Evolutionary conservation across 805 yeast species (phyloP).

Genomic region (Ogataea glucozyma): DNA sequence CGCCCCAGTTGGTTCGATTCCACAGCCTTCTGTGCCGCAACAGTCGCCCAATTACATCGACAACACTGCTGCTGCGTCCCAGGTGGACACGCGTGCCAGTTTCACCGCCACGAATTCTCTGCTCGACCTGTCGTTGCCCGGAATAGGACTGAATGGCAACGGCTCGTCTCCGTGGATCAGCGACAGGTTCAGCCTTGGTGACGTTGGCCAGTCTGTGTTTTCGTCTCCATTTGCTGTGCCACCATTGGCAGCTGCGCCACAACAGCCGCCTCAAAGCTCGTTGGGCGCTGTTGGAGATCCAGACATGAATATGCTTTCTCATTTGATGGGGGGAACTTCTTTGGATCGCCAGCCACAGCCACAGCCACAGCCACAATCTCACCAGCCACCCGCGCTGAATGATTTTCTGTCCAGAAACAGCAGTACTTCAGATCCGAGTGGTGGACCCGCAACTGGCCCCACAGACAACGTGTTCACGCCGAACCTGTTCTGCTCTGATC

Average conservation of each 20-base stretch:
- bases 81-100: background rate
- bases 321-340: constrained; percentile 16
- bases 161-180: constrained; percentile 7
- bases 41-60: constrained; percentile 8
- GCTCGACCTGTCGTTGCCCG: constrained; percentile 17
- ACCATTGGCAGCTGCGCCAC: no score
- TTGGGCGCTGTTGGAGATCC: constrained; percentile 32
- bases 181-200: no score
- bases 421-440: constrained; percentile 15
- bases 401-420: constrained; percentile 16
- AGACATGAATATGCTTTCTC: constrained; percentile 39
- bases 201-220: constrained; percentile 8
- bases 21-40: constrained; percentile 2
- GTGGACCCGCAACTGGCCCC: no score
- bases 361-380: constrained; percentile 2
- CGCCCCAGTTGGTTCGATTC: constrained; percentile 1
- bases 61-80: constrained; percentile 1
- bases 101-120: constrained; percentile 11
- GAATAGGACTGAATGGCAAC: constrained; percentile 8
- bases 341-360: constrained; percentile 3
- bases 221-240: constrained; percentile 12
- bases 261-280: constrained; percentile 9
- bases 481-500: constrained; percentile 13
- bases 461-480: no score
- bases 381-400: constrained; percentile 5